phyloP scores from a whole-genome alignment of 352 stramenopile species.

The Globisporangium yorkense region DNA sequence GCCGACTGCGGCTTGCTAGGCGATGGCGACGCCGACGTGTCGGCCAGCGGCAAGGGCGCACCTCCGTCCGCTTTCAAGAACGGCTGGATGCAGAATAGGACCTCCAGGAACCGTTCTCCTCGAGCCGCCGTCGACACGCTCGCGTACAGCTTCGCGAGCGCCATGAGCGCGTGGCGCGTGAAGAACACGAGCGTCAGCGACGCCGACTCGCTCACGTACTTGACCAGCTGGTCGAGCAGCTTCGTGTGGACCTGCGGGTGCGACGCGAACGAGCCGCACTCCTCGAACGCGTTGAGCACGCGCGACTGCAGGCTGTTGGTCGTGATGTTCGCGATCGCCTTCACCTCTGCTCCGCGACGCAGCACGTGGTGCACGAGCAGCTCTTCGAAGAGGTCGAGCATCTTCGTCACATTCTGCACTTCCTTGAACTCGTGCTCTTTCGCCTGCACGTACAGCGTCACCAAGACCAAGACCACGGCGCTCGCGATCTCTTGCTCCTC shows the following conservation, averaged over 20 bases:
- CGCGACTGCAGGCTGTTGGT: conserved; percentile 80
- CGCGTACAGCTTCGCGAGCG: conserved; percentile 71
- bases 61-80: conserved; percentile 44
- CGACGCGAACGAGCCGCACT: conserved; percentile 60
- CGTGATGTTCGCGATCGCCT: conserved; percentile 52
- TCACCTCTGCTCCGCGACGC: conserved; percentile 17
- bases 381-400: conserved; percentile 59
- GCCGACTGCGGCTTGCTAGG: conserved; percentile 36
- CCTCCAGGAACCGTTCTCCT: conserved; percentile 46
- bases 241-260: conserved; percentile 63
- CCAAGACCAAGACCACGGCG: conserved; percentile 61
- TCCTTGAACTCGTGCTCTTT: conserved; percentile 75
- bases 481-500: conserved; percentile 80
- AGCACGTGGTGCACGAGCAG: conserved; percentile 71
- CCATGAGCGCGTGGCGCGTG: conserved; percentile 65
- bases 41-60: too few relatives aligned
- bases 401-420: conserved; percentile 45
- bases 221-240: conserved; percentile 61
- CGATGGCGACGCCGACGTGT: conserved; percentile 3
- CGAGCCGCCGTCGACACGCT: conserved; percentile 48
- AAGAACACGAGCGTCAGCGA: conserved; percentile 64
- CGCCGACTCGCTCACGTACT: conserved; percentile 44
- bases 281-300: conserved; percentile 81
- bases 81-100: conserved; percentile 63
- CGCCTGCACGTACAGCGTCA: conserved; percentile 72